Evolutionary conservation across 108 stramenopile genomes (phyloP).

Genomic region (Licmophora abbreviata): DNA sequence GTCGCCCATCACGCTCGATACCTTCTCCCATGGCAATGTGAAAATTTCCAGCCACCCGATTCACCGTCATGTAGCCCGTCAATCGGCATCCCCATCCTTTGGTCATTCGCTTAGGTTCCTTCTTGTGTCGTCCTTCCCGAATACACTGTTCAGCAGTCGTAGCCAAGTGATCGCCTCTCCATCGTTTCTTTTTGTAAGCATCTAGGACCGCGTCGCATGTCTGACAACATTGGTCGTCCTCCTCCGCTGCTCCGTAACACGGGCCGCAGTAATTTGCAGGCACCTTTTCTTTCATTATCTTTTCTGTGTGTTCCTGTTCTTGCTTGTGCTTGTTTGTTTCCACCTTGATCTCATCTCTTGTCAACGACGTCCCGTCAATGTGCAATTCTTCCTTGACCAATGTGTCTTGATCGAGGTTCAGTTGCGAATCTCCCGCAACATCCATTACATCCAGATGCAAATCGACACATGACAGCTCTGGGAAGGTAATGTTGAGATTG

Average conservation of each 20-base stretch:
- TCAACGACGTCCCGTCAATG: constrained; percentile 10
- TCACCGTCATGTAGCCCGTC: constrained; percentile 86
- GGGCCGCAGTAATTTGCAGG: constrained; percentile 90
- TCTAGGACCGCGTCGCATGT: constrained; percentile 79
- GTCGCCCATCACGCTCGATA: constrained; percentile 85
- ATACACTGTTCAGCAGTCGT: constrained; percentile 87
- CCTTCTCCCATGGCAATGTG: constrained; percentile 98
- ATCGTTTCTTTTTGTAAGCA: constrained; percentile 71
- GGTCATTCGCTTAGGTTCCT: constrained; percentile 48
- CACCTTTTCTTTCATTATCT: constrained; percentile 28
- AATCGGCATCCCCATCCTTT: constrained; percentile 90
- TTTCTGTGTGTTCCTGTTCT: constrained; percentile 33
- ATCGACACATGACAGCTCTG: constrained; percentile 86
- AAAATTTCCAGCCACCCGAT: constrained; percentile 95
- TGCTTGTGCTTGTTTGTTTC: constrained; percentile 30
- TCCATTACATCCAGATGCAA: constrained; percentile 97
- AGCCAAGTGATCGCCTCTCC: constrained; percentile 62
- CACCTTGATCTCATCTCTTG: constrained; percentile 26
- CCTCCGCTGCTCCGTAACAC: constrained; percentile 86
- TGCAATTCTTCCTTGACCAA: constrained; percentile 51
- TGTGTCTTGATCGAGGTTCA: constrained; percentile 83
- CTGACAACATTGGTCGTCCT: constrained; percentile 79
- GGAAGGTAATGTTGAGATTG: constrained; percentile 95
- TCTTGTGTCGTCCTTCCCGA: constrained; percentile 69
- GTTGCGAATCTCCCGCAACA: constrained; percentile 95